Evolutionary conservation across 352 stramenopile species (phyloP).

Genomic region (Phytophthora ramorum): DNA sequence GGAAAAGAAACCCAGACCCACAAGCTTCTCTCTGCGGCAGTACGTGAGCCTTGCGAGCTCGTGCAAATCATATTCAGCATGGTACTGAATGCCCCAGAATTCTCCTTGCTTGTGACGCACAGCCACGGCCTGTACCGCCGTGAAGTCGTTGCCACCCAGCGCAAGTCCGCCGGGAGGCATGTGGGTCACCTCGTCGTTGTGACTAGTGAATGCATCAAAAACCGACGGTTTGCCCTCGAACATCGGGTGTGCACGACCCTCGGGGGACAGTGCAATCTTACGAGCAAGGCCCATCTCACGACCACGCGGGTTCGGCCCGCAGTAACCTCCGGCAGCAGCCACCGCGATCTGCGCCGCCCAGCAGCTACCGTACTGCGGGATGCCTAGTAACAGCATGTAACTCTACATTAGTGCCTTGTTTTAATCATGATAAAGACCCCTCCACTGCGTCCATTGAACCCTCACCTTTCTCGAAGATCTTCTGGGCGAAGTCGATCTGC

Average conservation of each 20-base stretch:
- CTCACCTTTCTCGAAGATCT: constrained; percentile 68
- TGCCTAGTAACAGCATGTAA: constrained; percentile 32
- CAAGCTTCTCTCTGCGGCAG: constrained; percentile 71
- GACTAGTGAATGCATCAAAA: constrained; percentile 84
- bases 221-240: constrained; percentile 83
- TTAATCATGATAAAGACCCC: not conserved
- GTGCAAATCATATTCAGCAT: constrained; percentile 86
- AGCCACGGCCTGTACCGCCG: constrained; percentile 73
- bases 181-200: constrained; percentile 87
- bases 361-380: constrained; percentile 84
- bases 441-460: not conserved
- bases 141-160: constrained; percentile 75
- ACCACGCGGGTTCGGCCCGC: constrained; percentile 67
- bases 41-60: constrained; percentile 80
- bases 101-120: constrained; percentile 81
- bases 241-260: constrained; percentile 81
- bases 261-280: constrained; percentile 79
- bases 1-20: constrained; percentile 74
- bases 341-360: constrained; percentile 86
- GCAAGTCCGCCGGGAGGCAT: constrained; percentile 63
- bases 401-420: constrained; percentile 5
- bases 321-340: constrained; percentile 64
- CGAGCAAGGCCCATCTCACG: constrained; percentile 80
- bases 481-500: constrained; percentile 76
- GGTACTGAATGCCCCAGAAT: constrained; percentile 88